Percentiles rank a stretch among this genome's conserved stretches.
Conservation (phyloP, 169 alveolate genomes). For the Eimeria necatrix region DNA sequence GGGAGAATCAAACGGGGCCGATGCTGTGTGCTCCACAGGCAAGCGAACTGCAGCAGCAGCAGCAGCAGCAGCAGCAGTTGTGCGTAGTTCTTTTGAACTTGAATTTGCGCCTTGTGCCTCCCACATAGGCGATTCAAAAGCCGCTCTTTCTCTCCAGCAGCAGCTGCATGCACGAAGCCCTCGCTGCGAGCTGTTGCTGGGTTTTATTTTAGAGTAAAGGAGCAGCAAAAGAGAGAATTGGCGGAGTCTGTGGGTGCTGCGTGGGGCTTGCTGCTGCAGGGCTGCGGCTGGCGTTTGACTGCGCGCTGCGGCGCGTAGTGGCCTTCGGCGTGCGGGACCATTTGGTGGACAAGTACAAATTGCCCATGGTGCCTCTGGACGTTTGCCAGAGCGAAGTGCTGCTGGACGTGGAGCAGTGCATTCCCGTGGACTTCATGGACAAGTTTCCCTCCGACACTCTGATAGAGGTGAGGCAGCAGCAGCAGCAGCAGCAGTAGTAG, state of each 20-base stretch:
- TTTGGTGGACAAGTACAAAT: conserved; percentile 53
- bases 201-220: too few species aligned
- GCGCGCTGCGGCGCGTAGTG: conserved; percentile 43
- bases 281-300: conserved; percentile 62
- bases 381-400: conserved; percentile 49
- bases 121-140: too few species aligned
- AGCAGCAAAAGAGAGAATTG: too few species aligned
- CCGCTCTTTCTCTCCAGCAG: too few species aligned
- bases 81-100: too few species aligned
- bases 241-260: neutral
- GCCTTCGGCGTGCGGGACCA: conserved; percentile 71
- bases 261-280: neutral
- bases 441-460: conserved; percentile 32
- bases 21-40: conserved; percentile 14
- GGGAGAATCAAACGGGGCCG: neutral
- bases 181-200: too few species aligned
- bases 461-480: neutral
- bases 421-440: conserved; percentile 47
- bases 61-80: too few species aligned
- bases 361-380: conserved; percentile 56
- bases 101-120: too few species aligned
- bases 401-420: conserved; percentile 65
- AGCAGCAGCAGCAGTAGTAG: too few species aligned
- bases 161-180: too few species aligned
- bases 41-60: neutral